These are phyloP conservation scores for Isatis tinctoria DNA, from an alignment of 345 rosid species.

Conservation along the genomic window DNA sequence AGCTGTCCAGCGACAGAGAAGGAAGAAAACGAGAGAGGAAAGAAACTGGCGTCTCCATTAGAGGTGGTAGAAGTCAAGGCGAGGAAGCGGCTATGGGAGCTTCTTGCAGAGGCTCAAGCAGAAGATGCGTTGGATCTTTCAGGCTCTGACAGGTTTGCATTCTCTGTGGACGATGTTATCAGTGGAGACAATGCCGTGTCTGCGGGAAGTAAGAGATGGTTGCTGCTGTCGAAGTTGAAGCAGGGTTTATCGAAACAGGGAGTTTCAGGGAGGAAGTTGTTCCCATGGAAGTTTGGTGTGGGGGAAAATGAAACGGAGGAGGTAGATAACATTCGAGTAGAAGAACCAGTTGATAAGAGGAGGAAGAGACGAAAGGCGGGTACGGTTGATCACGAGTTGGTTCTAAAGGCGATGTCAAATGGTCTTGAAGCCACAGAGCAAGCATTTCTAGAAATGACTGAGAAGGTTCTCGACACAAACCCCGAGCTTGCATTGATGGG, in stretches of 20 bases:
- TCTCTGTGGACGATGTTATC: constrained; percentile 83
- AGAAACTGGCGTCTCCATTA: constrained; percentile 46
- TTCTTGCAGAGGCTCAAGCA: constrained; percentile 71
- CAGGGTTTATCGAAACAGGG: constrained; percentile 70
- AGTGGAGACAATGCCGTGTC: constrained; percentile 60
- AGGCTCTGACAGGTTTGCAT: constrained; percentile 89
- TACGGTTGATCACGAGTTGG: constrained; percentile 68
- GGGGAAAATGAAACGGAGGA: constrained; percentile 56
- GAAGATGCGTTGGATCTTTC: constrained; percentile 95
- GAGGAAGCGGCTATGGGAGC: constrained; percentile 69
- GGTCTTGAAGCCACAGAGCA: constrained; percentile 77
- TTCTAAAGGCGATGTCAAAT: constrained; percentile 76
- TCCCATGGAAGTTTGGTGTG: constrained; percentile 77
- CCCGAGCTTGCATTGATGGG: constrained; percentile 99
- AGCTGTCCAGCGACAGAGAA: constrained; percentile 23
- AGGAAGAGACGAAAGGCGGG: constrained; percentile 74
- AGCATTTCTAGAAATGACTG: constrained; percentile 89
- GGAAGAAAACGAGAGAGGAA: constrained; percentile 35
- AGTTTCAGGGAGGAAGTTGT: constrained; percentile 47
- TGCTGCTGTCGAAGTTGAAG: constrained; percentile 74
- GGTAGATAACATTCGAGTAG: constrained; percentile 47
- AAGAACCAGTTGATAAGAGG: constrained; percentile 50
- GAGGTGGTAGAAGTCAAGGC: constrained; percentile 52
- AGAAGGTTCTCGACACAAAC: constrained; percentile 76
- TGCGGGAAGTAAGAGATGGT: constrained; percentile 74